Evolutionary conservation across 2,329 filamentous ascomycete genomes (phyloP).

Genomic region (Lachnellula suecica): DNA sequence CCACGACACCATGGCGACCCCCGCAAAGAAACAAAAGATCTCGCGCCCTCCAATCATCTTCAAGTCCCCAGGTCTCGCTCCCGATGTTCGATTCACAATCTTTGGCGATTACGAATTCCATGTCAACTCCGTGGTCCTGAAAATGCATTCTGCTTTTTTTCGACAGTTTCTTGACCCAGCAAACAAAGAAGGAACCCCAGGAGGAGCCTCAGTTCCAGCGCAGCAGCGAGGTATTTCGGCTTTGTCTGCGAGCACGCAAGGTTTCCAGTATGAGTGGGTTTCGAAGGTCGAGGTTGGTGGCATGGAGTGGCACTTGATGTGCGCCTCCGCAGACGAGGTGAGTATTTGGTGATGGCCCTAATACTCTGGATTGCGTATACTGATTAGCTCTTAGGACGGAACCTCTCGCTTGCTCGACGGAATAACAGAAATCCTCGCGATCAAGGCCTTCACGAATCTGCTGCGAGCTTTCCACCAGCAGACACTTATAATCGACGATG

Average conservation of each 20-base stretch:
- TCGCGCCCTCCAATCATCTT: neutral
- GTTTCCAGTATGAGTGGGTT: constrained; percentile 2
- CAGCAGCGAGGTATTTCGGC: too few relatives aligned
- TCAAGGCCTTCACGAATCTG: neutral
- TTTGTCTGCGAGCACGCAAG: neutral
- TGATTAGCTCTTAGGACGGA: neutral
- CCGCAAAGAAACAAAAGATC: neutral
- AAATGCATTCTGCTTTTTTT: constrained; percentile 3
- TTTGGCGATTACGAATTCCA: neutral
- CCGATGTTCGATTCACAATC: neutral
- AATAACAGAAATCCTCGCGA: too few relatives aligned
- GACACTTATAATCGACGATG: neutral
- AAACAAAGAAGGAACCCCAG: constrained; percentile 1
- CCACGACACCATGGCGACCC: neutral
- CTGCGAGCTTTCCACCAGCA: neutral
- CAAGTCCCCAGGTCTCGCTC: neutral
- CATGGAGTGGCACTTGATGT: neutral
- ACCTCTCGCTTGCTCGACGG: neutral
- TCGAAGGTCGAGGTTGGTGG: neutral
- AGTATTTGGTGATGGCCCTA: too few relatives aligned
- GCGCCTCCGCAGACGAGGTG: neutral
- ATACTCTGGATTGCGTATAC: too few relatives aligned
- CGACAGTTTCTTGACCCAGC: constrained; percentile 2
- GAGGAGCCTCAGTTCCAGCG: too few relatives aligned
- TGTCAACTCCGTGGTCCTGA: neutral